Base-by-base conservation (phyloP, 805 yeast genomes). In the Metschnikowia rubicola region DNA sequence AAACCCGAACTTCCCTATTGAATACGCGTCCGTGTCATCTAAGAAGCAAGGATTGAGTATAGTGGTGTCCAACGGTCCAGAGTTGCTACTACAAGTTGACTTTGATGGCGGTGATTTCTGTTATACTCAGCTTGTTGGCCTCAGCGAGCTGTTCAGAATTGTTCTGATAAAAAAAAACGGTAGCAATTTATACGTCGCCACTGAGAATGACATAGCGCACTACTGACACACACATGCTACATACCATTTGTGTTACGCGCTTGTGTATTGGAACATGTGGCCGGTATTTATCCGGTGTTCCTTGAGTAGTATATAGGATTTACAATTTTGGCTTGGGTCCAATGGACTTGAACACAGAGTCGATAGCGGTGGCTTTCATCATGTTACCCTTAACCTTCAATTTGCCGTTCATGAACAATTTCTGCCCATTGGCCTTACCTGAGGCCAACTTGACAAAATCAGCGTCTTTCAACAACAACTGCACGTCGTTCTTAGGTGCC, bases 371-470 rank as follows among this genome's bases (percentile, higher is more conserved):
- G 45, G 96, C 96, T 76, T 88, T 88, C 91, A 86, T 86, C 71
- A 88, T 84, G 72, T 89, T 87, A 55, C 96, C 96, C 75, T 84
- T 86, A 54, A 88, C 83, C 77, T 87, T 88, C 67, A 88, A 79
- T 68, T 84, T 85, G 36, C 96, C 96, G 58, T 78, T 71, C 86
- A 88, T 80, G 67, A 87, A 88, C 61, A 88, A 77, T 71, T 82
- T 84, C 69, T 88, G 96, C 39, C 96, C 88, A 66, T 84, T 84
- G 54, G 89, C 82, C 75, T 87, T 86, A 52, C 95, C 95, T 51
- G 74, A 70, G 44, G 86, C 86, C 56, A 88, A 77, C 64, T 78
- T 81, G 57, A 77, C 83, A 58, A 88, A 81, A 65, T 86, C 86
- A 47, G 78, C 76, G 60, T 88, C 96, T 50, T 70, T 71, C 56